These are phyloP conservation scores for Sinapis alba DNA, from an alignment of 441 rosid species.

Conservation along the genomic window DNA sequence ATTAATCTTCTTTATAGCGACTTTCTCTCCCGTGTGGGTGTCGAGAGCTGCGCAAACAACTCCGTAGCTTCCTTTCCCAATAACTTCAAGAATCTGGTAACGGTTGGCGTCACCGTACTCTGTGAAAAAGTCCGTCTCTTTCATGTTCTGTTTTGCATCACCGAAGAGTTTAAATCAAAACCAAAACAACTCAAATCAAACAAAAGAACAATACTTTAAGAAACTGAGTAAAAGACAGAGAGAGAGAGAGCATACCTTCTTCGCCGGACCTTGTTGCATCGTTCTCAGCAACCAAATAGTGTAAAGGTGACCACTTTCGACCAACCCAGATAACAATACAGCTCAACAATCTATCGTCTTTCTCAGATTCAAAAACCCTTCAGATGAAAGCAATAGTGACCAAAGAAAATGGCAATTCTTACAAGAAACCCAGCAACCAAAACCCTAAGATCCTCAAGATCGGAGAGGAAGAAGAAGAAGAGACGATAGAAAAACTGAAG, in stretches of 20 bases:
- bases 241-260: constrained; percentile 54
- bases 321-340: constrained; percentile 19
- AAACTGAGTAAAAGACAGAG: too few relatives aligned
- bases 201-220: neutral
- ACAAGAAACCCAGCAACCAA: too few relatives aligned
- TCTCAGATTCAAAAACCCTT: constrained; percentile 24
- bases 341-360: constrained; percentile 33
- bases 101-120: constrained; percentile 98
- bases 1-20: constrained; percentile 88
- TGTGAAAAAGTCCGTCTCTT: constrained; percentile 82
- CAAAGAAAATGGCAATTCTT: constrained; percentile 9
- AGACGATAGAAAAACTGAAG: constrained; percentile 3
- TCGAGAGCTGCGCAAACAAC: constrained; percentile 97
- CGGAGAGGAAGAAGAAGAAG: neutral
- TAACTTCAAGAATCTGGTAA: constrained; percentile 81
- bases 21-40: constrained; percentile 89
- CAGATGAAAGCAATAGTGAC: neutral
- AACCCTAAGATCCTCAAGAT: too few relatives aligned
- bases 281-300: constrained; percentile 27
- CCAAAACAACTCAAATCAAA: neutral
- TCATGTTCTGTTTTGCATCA: constrained; percentile 59
- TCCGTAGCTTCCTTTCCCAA: constrained; percentile 99
- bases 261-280: constrained; percentile 64
- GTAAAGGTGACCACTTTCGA: constrained; percentile 37
- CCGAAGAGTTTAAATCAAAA: too few relatives aligned